Base-by-base conservation (phyloP, 2,329 filamentous ascomycete species). In the Esteya vermicola region DNA sequence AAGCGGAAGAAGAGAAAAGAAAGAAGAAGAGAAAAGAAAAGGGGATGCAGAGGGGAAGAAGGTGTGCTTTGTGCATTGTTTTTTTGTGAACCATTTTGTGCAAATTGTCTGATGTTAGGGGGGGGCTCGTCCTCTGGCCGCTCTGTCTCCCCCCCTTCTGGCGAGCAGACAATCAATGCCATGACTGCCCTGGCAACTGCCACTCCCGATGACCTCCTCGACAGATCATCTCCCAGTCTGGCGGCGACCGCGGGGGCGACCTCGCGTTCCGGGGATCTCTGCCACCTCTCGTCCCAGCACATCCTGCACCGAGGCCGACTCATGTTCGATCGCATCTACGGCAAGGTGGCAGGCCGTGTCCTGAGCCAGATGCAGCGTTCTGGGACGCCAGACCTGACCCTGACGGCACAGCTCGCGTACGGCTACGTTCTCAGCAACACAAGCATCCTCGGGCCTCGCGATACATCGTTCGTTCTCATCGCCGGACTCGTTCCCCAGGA, bases 401-500 rank as follows among this genome's bases (percentile, higher is more conserved):
- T 68, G 36, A 56, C 59, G 3, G 67, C 64, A 1, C 56, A 64
- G 13, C 52, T 72, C 36, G 57, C 67, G 46, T 72, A 72, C 47
- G 64, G 63, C 6, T 62, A 68, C 44, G 49, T 70, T 9, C 50
- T 71, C 28, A 68, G 63, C 52, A 67, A 69, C 46, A 60, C 57
- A 9, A 58, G 47, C 20, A 56, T 72, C 12, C 50, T 70, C n/a
- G 60, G 54, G 10, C 49, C 58, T 4, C 54, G 54, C 12, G 67
- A 72, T 49, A 72, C 62, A 4, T 70, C 66, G 22, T 67, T 64
- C 46, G 61, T 68, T n/a, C 51, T 71, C 38, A 61, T 71, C 32
- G 64, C 68, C 4, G 65, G 59, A 5, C 44, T 72, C 36, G 62
- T 72, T 40, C 66, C 67, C 12, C 66, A 70, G 51, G 65, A 70